phyloP scores from a whole-genome alignment of 1,139 yeast genomes.

The Yamadazyma mexicana region DNA sequence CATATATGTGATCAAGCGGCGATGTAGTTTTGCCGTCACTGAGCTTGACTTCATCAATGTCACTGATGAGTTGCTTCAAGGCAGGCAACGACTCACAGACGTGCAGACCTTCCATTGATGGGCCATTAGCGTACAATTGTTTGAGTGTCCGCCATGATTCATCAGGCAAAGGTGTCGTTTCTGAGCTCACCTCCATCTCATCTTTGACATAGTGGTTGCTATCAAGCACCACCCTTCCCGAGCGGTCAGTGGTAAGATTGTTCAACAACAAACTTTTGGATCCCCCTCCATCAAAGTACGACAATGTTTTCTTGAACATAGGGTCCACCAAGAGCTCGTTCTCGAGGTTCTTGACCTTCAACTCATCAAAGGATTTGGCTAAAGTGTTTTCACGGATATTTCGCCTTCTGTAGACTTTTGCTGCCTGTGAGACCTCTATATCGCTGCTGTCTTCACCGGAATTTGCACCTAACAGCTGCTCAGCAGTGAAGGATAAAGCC shows the following conservation, averaged over 20 bases:
- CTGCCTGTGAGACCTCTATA: slow-evolving; percentile 2
- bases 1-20: slow-evolving; percentile 22
- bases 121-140: slow-evolving; percentile 25
- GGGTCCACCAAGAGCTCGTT: slow-evolving; percentile 84
- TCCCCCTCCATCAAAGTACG: slow-evolving; percentile 96
- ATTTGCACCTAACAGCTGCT: slow-evolving; percentile 17
- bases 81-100: slow-evolving; percentile 66
- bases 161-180: neutral
- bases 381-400: slow-evolving; percentile 45
- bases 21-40: slow-evolving; percentile 26
- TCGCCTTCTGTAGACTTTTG: slow-evolving; percentile 23
- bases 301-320: slow-evolving; percentile 79
- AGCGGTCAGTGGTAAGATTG: slow-evolving; percentile 56
- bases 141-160: slow-evolving; percentile 19
- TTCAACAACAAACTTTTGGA: slow-evolving; percentile 80
- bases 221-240: slow-evolving; percentile 65
- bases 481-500: slow-evolving; percentile 9
- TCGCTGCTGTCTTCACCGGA: neutral
- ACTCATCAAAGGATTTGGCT: slow-evolving; percentile 53
- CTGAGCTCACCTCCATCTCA: slow-evolving; percentile 3
- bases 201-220: slow-evolving; percentile 16
- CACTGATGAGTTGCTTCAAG: slow-evolving; percentile 49
- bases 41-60: neutral
- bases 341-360: slow-evolving; percentile 70
- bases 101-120: slow-evolving; percentile 37